Conservation (phyloP, 2,329 filamentous ascomycete genomes). For the Coniochaeta sp. region DNA sequence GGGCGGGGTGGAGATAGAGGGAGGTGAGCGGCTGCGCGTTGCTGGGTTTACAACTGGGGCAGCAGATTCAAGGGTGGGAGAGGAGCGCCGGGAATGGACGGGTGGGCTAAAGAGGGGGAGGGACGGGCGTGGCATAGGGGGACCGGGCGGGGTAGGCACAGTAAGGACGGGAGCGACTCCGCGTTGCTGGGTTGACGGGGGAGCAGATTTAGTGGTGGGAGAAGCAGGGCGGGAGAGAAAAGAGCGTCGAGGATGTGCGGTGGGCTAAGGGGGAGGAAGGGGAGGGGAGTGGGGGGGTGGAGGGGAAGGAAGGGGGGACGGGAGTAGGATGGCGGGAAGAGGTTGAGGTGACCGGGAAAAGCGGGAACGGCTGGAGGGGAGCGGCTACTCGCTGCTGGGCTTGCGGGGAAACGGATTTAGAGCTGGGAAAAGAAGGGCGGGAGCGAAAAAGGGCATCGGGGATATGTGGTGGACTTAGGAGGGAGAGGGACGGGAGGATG, state of each 20-base stretch:
- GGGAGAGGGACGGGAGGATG: constrained; percentile 22
- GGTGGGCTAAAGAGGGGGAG: too few species aligned
- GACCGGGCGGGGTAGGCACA: constrained; percentile 74
- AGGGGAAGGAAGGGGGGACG: too few species aligned
- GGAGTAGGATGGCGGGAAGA: constrained; percentile 55
- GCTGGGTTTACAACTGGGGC: too few species aligned
- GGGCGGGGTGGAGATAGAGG: too few species aligned
- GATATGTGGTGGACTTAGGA: constrained; percentile 39
- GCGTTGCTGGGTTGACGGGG: constrained; percentile 39
- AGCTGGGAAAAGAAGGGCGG: not conserved
- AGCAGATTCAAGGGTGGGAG: not conserved
- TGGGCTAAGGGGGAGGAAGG: constrained; percentile 70
- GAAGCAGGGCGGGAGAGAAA: constrained; percentile 56
- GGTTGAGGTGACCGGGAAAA: not conserved
- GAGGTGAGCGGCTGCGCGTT: too few species aligned
- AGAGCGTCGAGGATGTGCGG: constrained; percentile 56
- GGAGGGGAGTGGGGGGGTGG: too few species aligned
- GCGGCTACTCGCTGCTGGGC: too few species aligned
- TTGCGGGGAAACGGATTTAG: too few species aligned
- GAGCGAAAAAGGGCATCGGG: constrained; percentile 39
- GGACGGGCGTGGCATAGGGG: too few species aligned
- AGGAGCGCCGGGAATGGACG: not conserved
- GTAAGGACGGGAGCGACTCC: constrained; percentile 67
- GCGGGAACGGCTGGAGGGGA: too few species aligned
- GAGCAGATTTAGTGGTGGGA: constrained; percentile 47